Evolutionary conservation across 495 filamentous ascomycete genomes (phyloP).

Genomic region (Haplographium delicatum): DNA sequence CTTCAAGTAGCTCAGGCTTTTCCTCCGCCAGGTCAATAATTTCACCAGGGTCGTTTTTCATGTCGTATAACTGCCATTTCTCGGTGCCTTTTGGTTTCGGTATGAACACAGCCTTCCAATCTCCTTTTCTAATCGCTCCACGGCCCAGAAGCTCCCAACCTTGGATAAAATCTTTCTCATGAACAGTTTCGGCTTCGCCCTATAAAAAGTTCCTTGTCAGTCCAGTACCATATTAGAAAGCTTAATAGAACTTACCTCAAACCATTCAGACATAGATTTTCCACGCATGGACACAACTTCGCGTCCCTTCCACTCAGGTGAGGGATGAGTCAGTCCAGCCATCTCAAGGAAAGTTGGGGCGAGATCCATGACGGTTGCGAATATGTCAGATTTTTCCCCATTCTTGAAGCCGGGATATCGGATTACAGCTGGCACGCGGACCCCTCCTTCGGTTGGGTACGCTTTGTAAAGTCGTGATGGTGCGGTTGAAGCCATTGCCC

Average conservation of each 20-base stretch:
- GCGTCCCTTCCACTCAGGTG: too few relatives aligned
- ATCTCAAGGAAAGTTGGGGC: constrained; percentile 56
- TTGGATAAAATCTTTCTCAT: constrained; percentile 14
- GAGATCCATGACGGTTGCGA: constrained; percentile 61
- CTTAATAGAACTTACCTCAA: too few relatives aligned
- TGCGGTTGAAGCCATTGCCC: constrained; percentile 61
- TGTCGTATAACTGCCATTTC: constrained; percentile 34
- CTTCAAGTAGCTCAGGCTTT: constrained; percentile 26
- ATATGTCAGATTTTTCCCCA: constrained; percentile 46
- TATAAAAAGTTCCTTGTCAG: too few relatives aligned
- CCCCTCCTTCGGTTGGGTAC: constrained; percentile 58
- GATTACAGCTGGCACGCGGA: constrained; percentile 33
- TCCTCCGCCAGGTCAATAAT: constrained; percentile 28
- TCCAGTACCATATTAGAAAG: too few relatives aligned
- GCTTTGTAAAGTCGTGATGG: constrained; percentile 57
- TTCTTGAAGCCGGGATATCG: constrained; percentile 41
- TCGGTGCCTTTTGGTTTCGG: constrained; percentile 29
- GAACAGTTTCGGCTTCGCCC: too few relatives aligned
- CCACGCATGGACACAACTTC: too few relatives aligned
- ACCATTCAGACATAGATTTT: too few relatives aligned
- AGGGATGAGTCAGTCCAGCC: too few relatives aligned
- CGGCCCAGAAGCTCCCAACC: constrained; percentile 38
- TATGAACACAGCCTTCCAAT: constrained; percentile 37
- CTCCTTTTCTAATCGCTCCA: constrained; percentile 33
- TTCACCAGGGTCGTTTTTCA: constrained; percentile 36